Evolutionary conservation across 257 asterid genomes (phyloP).

Genomic region (Ligustrum vulgare): DNA sequence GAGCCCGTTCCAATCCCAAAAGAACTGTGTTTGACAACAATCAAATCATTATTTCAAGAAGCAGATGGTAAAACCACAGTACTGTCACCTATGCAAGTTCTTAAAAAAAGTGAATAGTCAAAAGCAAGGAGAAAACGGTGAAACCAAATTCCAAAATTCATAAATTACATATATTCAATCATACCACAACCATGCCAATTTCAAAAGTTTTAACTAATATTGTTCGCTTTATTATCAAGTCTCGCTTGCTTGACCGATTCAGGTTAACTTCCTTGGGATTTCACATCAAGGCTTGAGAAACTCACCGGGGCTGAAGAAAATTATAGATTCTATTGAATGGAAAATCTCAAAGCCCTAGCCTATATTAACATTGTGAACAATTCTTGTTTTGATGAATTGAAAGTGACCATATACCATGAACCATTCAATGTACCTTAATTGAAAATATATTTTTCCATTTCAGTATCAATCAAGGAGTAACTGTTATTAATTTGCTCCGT

Average conservation of each 20-base stretch:
- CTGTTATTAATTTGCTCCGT: background rate
- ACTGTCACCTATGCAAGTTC: background rate
- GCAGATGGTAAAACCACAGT: background rate
- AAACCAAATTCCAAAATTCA: background rate
- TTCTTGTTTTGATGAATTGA: slow-evolving; percentile 10
- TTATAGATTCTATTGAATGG: background rate
- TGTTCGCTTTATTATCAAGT: background rate
- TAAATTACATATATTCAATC: background rate
- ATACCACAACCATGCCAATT: background rate
- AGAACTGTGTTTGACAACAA: background rate
- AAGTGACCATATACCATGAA: background rate
- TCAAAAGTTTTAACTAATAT: background rate
- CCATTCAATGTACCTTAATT: background rate
- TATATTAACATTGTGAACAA: background rate
- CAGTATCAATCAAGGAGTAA: slow-evolving; percentile 6
- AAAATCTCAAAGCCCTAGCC: background rate
- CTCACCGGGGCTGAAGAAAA: background rate
- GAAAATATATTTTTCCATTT: slow-evolving; percentile 2
- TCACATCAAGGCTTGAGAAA: slow-evolving; percentile 3
- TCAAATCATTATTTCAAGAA: slow-evolving; percentile 1
- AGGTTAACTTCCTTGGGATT: slow-evolving; percentile 2
- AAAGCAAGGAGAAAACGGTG: background rate
- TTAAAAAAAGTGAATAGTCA: background rate
- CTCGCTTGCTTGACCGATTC: background rate
- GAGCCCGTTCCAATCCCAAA: slow-evolving; percentile 1